These are phyloP conservation scores for Penicillium goetzii DNA, from an alignment of 495 filamentous ascomycete species.

Conservation along the genomic window DNA sequence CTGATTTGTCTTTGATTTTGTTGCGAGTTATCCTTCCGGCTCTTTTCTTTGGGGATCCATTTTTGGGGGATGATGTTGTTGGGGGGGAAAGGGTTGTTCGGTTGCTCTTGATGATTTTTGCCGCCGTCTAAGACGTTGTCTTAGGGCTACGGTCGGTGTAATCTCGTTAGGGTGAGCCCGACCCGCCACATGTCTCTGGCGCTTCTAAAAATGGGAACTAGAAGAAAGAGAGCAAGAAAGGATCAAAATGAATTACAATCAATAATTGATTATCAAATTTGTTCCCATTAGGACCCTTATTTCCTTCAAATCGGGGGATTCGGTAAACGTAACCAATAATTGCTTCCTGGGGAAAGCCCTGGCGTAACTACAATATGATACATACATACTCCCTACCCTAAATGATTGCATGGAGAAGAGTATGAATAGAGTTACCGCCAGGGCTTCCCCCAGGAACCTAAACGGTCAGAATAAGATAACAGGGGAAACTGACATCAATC, in stretches of 20 bases:
- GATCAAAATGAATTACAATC: background rate
- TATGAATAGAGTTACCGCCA: conserved; percentile 3
- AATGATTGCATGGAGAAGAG: background rate
- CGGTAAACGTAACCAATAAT: background rate
- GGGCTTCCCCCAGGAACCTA: background rate
- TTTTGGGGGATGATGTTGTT: background rate
- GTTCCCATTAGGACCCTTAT: background rate
- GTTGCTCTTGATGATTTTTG: background rate
- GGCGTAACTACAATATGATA: background rate
- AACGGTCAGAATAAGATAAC: background rate
- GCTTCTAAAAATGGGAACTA: background rate
- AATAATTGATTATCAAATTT: background rate
- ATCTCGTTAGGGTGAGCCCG: background rate
- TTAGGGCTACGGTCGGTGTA: conserved; percentile 1
- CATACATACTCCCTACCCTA: background rate
- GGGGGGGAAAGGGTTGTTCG: background rate
- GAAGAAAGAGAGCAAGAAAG: background rate
- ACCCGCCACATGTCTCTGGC: conserved; percentile 4
- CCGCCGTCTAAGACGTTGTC: background rate
- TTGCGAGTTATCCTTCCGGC: background rate
- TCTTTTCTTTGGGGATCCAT: background rate
- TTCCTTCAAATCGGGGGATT: background rate
- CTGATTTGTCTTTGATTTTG: background rate
- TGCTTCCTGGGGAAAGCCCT: background rate
- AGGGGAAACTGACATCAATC: background rate